A percentile compares a stretch with the other conserved stretches of the same genome.
These are phyloP conservation scores for Tremella fuciformis DNA, from an alignment of 768 basidiomycete species.

Conservation along the genomic window DNA sequence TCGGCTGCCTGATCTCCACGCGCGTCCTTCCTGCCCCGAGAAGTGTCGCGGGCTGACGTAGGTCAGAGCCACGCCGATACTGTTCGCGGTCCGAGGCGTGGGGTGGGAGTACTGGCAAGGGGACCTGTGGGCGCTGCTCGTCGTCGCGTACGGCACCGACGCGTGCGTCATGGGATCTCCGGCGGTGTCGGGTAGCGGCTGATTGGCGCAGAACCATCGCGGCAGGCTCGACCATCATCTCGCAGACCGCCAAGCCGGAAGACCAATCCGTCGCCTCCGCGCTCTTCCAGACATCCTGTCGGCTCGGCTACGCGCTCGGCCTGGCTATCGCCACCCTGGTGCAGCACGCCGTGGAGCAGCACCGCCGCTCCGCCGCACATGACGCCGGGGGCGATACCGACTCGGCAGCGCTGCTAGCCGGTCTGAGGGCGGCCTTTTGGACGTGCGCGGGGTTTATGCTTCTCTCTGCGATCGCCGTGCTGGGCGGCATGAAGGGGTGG, in stretches of 20 bases:
- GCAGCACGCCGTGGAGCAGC: background rate
- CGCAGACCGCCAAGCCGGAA: conserved; percentile 7
- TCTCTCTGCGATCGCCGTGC: no score
- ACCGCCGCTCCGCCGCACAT: background rate
- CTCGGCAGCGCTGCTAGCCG: background rate
- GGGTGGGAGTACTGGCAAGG: conserved; percentile 8
- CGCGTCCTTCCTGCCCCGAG: background rate
- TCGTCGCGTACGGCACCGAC: conserved; percentile 10
- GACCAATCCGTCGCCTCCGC: conserved; percentile 10
- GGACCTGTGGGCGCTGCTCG: conserved; percentile 10
- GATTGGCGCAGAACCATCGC: conserved; percentile 5
- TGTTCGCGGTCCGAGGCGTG: conserved; percentile 2
- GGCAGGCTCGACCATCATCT: conserved; percentile 11
- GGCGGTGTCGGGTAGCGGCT: no score
- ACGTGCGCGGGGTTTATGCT: conserved; percentile 4
- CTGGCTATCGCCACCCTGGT: conserved; percentile 8
- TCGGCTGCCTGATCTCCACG: conserved; percentile 4
- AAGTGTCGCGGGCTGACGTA: background rate
- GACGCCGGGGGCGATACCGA: background rate
- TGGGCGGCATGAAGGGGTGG: no score
- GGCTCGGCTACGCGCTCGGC: conserved; percentile 10
- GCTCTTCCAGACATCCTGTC: conserved; percentile 13
- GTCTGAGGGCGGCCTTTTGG: conserved; percentile 10
- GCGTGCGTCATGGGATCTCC: background rate
- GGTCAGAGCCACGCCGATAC: background rate